These are phyloP conservation scores for Rhododendron ferrugineum DNA, from an alignment of 148 eudicot genomes.

Conservation along the genomic window DNA sequence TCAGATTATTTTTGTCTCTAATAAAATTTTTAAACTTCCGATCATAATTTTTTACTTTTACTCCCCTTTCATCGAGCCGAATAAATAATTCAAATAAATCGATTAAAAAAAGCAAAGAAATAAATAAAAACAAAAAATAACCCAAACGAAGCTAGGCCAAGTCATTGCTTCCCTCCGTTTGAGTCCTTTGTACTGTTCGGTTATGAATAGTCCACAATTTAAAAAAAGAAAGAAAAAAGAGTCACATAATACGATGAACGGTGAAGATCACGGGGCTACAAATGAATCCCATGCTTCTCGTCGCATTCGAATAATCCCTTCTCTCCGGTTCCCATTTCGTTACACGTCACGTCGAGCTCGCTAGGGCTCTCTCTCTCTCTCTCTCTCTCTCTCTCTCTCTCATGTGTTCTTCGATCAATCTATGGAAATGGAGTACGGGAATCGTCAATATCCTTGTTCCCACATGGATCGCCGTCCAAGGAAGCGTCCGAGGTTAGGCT, in stretches of 20 bases:
- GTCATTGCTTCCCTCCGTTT: no score
- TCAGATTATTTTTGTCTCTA: no score
- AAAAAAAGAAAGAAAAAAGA: neutral
- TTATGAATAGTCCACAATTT: no score
- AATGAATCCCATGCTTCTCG: neutral
- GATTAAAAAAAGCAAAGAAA: no score
- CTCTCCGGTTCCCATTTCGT: neutral
- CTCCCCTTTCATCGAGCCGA: no score
- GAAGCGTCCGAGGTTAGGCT: conserved; percentile 51
- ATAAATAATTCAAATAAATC: no score
- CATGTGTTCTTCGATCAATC: neutral
- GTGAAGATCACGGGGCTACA: neutral
- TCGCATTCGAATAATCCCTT: neutral
- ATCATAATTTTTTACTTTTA: no score
- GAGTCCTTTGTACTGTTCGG: no score
- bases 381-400: neutral
- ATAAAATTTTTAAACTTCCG: no score
- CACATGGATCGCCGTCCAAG: conserved; percentile 65
- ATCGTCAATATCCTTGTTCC: conserved; percentile 30
- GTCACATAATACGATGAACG: neutral
- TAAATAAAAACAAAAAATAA: no score
- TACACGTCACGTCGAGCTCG: neutral
- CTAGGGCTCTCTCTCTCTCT: conserved; percentile 9
- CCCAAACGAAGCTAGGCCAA: no score
- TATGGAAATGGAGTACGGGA: conserved; percentile 41